Base-by-base conservation (phyloP, 2,329 filamentous ascomycete genomes). In the Reticulascus tulasneorum region DNA sequence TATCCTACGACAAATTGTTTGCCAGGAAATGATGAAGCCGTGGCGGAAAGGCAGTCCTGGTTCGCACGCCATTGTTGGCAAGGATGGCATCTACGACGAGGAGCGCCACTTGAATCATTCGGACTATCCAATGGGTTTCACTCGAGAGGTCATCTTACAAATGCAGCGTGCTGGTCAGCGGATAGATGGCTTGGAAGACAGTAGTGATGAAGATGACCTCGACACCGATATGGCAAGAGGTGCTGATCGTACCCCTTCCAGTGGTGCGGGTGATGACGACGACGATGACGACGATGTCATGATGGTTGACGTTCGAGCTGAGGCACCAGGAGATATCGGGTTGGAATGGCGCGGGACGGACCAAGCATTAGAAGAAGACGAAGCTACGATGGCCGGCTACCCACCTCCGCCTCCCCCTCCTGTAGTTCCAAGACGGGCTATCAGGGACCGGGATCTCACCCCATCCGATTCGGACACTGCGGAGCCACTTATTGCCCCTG, bases 41-140 rank as follows among this genome's bases (percentile, higher is more conserved):
- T 98, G 93, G 93, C 78, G 82, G 21, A 78, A 84, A 47, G 93
- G 93, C 6, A 97, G 93, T 54, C 75, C 79, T 37, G 93, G 84
- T 7, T 82, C 75, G 28, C 91, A 97, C 56, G 83, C 80, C 15
- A 75, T 79, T 44, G 82, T 93, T 44, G 88, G 86, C 11, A 77
- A 80, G 54, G 77, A 82, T 47, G 87, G 87, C 9, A 82, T 94
- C 17, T 84, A 93, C 54, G 88, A 94, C 52, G 86, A 94, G 49
- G 80, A 86, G 46, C 67, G 69, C 29, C 71, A 84, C 27, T 80
- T 85, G 6, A 54, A 59, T 26, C 60, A 58, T n/a, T 53, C 59
- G 13, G 55, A 62, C 29, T 41, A 52, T 12, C 46, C 51, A 23
- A 51, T 53, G 32, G 49, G 58, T 13, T 56, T 66, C 27, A 55